Evolutionary conservation across 2,329 filamentous ascomycete species (phyloP).

Genomic region (Colletotrichum costaricense): DNA sequence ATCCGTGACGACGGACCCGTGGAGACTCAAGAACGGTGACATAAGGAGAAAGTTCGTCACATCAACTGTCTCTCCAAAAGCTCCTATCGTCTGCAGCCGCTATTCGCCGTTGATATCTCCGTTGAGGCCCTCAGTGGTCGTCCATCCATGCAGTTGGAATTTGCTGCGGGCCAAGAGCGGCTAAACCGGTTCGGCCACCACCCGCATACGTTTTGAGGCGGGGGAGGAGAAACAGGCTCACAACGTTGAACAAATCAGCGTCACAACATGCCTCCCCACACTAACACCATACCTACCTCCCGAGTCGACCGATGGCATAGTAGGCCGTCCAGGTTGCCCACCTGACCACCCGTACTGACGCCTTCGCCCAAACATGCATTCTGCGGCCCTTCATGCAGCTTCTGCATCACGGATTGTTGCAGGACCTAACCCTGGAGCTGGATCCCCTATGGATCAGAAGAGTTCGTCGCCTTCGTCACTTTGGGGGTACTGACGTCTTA

Average conservation of each 20-base stretch:
- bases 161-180: conserved; percentile 22
- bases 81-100: conserved; percentile 4
- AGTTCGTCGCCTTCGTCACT: not conserved
- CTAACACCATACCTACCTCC: conserved; percentile 18
- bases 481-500: conserved; percentile 1
- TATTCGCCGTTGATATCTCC: not conserved
- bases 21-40: not conserved
- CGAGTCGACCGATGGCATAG: conserved; percentile 6
- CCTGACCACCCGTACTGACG: conserved; percentile 19
- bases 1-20: not conserved
- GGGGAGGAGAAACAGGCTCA: conserved; percentile 18
- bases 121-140: conserved; percentile 6
- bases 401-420: conserved; percentile 22
- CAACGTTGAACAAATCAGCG: conserved; percentile 21
- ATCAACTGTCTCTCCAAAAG: not conserved
- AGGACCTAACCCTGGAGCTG: conserved; percentile 17
- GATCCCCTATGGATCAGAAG: not conserved
- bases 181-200: conserved; percentile 25
- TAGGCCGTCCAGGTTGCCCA: not conserved
- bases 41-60: not conserved
- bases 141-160: conserved; percentile 27
- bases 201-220: conserved; percentile 21
- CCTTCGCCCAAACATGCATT: conserved; percentile 15
- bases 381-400: conserved; percentile 20
- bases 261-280: conserved; percentile 25